These are phyloP conservation scores for Cucurbita ficifolia DNA, from an alignment of 306 rosid species.

Conservation along the genomic window DNA sequence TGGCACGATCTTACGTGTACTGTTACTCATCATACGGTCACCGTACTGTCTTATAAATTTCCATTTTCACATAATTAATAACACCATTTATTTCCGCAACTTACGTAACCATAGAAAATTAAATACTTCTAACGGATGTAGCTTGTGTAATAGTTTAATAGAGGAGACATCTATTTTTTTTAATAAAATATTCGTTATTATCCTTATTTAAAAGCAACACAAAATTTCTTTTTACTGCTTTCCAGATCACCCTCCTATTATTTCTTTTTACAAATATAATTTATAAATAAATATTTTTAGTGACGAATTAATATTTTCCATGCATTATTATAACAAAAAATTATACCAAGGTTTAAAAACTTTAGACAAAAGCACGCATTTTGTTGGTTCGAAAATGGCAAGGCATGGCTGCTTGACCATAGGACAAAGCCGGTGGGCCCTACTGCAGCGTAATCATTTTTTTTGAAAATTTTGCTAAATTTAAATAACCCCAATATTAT, in stretches of 20 bases:
- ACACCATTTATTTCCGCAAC: not conserved
- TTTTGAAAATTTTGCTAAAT: not conserved
- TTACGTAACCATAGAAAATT: not conserved
- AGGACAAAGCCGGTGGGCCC: not conserved
- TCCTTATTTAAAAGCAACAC: no score
- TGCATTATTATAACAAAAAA: not conserved
- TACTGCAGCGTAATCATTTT: not conserved
- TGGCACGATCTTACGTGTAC: not conserved
- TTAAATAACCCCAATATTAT: not conserved
- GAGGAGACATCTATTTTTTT: no score
- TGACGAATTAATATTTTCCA: not conserved
- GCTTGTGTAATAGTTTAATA: not conserved
- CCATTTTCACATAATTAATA: not conserved
- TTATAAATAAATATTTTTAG: no score
- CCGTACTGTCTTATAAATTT: not conserved
- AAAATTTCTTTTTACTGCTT: no score
- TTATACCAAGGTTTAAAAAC: not conserved
- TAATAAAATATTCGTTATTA: no score
- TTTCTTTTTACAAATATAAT: no score
- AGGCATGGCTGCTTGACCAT: not conserved
- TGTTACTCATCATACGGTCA: not conserved
- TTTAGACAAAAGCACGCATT: not conserved
- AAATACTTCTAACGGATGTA: not conserved
- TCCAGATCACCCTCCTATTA: no score
- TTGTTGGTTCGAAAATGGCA: not conserved